Conservation (phyloP, 805 yeast genomes). For the Metschnikowia similis region DNA sequence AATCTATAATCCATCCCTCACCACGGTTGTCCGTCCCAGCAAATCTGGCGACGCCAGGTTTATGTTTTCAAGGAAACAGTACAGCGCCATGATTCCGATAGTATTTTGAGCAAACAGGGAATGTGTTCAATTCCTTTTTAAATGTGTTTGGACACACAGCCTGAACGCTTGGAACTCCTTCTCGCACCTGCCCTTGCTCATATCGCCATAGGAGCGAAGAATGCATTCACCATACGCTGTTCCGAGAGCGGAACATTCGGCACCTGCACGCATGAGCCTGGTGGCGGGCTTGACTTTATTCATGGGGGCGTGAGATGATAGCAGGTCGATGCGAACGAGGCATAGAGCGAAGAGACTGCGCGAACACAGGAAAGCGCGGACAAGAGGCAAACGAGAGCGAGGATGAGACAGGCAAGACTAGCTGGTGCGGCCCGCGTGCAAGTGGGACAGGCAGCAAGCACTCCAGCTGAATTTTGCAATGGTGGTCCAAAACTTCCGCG, state of each 20-base stretch:
- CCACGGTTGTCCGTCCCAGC: too few species aligned
- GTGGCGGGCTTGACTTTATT: slow-evolving; percentile 38
- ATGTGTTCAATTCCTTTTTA: slow-evolving; percentile 20
- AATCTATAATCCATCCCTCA: too few species aligned
- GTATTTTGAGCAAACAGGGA: not conserved
- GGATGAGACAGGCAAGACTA: too few species aligned
- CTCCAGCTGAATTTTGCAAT: too few species aligned
- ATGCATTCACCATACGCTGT: slow-evolving; percentile 54
- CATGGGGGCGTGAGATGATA: slow-evolving; percentile 6
- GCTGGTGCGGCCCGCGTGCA: too few species aligned
- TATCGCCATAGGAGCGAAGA: slow-evolving; percentile 44
- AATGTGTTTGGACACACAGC: slow-evolving; percentile 41
- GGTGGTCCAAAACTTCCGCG: too few species aligned
- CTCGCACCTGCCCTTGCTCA: slow-evolving; percentile 49
- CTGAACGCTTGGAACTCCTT: slow-evolving; percentile 48
- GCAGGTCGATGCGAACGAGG: not conserved
- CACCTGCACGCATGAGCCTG: slow-evolving; percentile 36
- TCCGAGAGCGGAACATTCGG: slow-evolving; percentile 41
- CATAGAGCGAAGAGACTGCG: too few species aligned
- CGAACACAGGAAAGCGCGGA: not conserved
- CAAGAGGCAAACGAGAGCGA: not conserved
- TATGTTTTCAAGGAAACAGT: too few species aligned
- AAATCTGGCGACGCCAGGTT: too few species aligned
- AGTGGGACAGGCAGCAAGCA: too few species aligned
- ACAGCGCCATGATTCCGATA: too few species aligned